Conservation (phyloP, 805 yeast genomes). For the Teunomyces pallodes region DNA sequence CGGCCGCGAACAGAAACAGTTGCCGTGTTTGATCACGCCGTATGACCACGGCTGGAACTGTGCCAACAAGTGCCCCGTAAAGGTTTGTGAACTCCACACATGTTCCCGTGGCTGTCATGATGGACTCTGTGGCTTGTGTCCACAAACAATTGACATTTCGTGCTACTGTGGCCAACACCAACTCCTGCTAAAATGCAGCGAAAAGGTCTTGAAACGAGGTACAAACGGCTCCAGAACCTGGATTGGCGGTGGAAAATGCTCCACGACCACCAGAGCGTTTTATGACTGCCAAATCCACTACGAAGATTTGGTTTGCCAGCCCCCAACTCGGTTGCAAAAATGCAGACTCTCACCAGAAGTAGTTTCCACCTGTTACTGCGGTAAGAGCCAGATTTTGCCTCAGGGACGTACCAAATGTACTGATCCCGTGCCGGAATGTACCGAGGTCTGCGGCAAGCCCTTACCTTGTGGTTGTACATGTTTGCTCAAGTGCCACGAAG, state of each 20-base stretch:
- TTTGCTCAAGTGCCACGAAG: conserved; percentile 69
- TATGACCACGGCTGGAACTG: conserved; percentile 70
- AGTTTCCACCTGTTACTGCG: conserved; percentile 76
- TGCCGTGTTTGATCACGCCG: conserved; percentile 73
- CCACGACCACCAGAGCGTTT: conserved; percentile 41
- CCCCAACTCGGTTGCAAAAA: conserved; percentile 21
- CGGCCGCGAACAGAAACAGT: conserved; percentile 63
- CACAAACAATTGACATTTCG: conserved; percentile 40
- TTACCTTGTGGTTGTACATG: conserved; percentile 76
- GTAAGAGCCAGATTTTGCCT: conserved; percentile 51
- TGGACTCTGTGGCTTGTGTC: conserved; percentile 82
- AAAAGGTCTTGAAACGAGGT: conserved; percentile 37
- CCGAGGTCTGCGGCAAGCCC: conserved; percentile 55
- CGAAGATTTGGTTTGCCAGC: conserved; percentile 53
- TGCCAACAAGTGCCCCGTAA: conserved; percentile 55
- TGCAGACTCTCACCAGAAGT: conserved; percentile 67
- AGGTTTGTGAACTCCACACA: conserved; percentile 65
- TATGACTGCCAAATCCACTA: conserved; percentile 66
- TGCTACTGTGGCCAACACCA: conserved; percentile 77
- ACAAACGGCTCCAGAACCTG: conserved; percentile 11
- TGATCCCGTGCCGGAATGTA: conserved; percentile 80
- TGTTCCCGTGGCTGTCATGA: conserved; percentile 67
- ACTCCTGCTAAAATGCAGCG: conserved; percentile 43
- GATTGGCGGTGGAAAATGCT: conserved; percentile 37
- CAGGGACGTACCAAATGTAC: conserved; percentile 57